Conservation (phyloP, 495 filamentous ascomycete species). For the Podospora pseudopauciseta region DNA sequence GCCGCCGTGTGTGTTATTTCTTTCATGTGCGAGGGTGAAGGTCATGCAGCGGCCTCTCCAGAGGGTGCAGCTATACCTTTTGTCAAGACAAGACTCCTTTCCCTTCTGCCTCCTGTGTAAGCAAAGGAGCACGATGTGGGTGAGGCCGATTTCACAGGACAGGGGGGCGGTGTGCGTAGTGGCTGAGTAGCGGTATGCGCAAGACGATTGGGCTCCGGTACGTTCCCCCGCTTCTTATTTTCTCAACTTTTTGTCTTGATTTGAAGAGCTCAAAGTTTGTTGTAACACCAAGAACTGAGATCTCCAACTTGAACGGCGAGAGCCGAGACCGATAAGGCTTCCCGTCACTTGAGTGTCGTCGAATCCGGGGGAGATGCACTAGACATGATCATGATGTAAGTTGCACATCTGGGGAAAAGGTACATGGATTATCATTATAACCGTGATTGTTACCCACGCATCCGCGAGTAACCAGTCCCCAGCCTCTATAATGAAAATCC, state of each 20-base stretch:
- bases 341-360: background rate
- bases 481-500: background rate
- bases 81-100: constrained; percentile 10
- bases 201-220: constrained; percentile 24
- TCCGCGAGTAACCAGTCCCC: background rate
- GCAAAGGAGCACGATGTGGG: constrained; percentile 18
- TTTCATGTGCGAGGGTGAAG: constrained; percentile 17
- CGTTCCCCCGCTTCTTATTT: constrained; percentile 2
- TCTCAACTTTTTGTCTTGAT: background rate
- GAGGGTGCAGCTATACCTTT: constrained; percentile 19
- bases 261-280: background rate
- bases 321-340: constrained; percentile 1
- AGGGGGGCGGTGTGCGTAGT: constrained; percentile 34
- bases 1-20: background rate
- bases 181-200: constrained; percentile 26
- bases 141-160: constrained; percentile 18
- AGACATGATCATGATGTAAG: background rate
- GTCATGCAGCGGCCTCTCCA: constrained; percentile 8
- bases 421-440: background rate
- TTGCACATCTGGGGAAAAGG: constrained; percentile 1
- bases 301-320: background rate
- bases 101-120: background rate
- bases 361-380: constrained; percentile 4
- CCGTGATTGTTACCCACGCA: background rate
- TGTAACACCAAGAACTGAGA: background rate